Evolutionary conservation across 495 filamentous ascomycete genomes (phyloP), one percentile per base, ranked within the genome.

Genomic region (Usnea hakonensis): DNA sequence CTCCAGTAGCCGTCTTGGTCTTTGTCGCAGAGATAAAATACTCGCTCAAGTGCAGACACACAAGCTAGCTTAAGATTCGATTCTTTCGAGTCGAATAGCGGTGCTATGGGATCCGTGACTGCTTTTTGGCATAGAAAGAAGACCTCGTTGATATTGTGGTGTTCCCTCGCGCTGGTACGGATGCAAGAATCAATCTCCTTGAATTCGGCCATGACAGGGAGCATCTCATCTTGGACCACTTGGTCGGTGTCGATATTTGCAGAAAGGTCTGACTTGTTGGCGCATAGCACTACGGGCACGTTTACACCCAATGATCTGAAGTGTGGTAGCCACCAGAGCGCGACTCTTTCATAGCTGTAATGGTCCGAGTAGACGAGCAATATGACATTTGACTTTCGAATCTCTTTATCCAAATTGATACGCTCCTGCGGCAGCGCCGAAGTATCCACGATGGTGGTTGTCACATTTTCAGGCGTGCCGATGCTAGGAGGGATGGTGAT

Each of bases 151-250:
- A 97, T 87, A 75, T 98, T 98, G 61, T 88, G 86, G 67, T 96
- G 89, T 70, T 98, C 92, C 65, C 91, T 85, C 28, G 95, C 94
- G 72, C 93, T 97, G 1, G 92, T 90, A 55, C 94, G 84, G 71
- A 98, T 96, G 73, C 94, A 97, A 2, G 91, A 95, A 69, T 98
- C 94, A 54, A 98, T 96, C 74, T 98, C 94, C 72, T 96, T 94
- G 79, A 97, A 98, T 73, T 98, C 94, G 48, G 88, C 84, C 94
- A 98, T 97, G 66, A 97, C 86, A 4, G 94, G 95, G 56, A 98
- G 78, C 95, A 98, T 98, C 77, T 98, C 94, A 70, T 97, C 92
- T 68, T 93, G 88, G 14, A 95, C 81, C 16, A 96, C 88, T 71
- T 95, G 88, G 1, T 88, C 77, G 56, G 88, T 90, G 57, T 77